Conservation (phyloP, 352 stramenopile genomes). For the Phytophthora hibernalis region DNA sequence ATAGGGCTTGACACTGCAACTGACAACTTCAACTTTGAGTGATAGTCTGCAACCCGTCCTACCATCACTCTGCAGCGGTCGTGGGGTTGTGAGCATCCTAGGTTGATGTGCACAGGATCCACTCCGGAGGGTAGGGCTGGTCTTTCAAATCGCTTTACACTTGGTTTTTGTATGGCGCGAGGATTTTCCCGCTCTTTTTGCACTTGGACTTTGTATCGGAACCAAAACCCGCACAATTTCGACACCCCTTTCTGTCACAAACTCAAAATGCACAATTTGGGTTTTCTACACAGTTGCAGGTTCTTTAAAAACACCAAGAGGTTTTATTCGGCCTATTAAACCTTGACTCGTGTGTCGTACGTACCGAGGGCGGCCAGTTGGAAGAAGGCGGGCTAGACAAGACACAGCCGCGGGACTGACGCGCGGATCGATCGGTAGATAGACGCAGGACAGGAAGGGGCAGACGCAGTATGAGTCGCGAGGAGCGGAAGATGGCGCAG, state of each 20-base stretch:
- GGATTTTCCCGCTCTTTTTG: conserved; percentile 40
- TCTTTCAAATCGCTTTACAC: conserved; percentile 26
- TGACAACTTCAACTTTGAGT: conserved; percentile 11
- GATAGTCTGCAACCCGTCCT: conserved; percentile 7
- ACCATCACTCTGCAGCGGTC: conserved; percentile 6
- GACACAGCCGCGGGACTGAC: conserved; percentile 1
- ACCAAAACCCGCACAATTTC: too few relatives aligned
- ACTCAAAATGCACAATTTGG: too few relatives aligned
- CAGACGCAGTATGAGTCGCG: conserved; percentile 62
- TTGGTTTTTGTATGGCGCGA: conserved; percentile 22
- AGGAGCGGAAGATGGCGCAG: conserved; percentile 83
- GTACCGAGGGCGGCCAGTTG: too few relatives aligned
- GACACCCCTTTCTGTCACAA: too few relatives aligned
- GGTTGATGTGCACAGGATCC: conserved; percentile 21
- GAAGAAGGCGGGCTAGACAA: conserved; percentile 41
- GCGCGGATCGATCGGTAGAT: conserved; percentile 16
- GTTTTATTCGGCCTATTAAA: too few relatives aligned
- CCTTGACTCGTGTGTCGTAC: too few relatives aligned
- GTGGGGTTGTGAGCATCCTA: conserved; percentile 19
- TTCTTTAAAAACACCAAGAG: conserved; percentile 1
- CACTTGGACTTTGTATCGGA: too few relatives aligned
- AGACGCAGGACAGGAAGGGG: not conserved
- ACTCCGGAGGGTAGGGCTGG: conserved; percentile 15
- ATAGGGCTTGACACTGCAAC: not conserved
- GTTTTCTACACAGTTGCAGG: too few relatives aligned